Conservation (phyloP, 768 basidiomycete genomes). For the Suillus clintonianus region DNA sequence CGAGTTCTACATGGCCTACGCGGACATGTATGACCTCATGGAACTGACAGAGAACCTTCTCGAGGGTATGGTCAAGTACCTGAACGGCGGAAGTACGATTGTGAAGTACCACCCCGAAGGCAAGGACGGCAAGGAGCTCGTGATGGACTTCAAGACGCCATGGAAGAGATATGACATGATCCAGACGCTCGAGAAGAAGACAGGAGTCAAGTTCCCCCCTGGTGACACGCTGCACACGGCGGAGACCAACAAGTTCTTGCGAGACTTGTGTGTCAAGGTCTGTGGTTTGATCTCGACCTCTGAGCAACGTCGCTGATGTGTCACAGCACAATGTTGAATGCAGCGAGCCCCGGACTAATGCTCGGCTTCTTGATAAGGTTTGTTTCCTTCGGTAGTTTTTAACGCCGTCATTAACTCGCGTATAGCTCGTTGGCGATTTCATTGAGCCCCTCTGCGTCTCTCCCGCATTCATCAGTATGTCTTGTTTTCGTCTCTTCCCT, state of each 20-base stretch:
- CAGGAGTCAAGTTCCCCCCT: constrained; percentile 88
- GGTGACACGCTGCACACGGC: constrained; percentile 87
- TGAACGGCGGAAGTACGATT: constrained; percentile 80
- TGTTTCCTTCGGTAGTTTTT: background rate
- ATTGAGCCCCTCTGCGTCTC: constrained; percentile 97
- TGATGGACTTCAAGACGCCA: constrained; percentile 87
- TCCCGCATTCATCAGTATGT: constrained; percentile 88
- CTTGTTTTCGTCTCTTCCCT: background rate
- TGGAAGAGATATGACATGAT: constrained; percentile 99
- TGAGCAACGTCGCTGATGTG: background rate
- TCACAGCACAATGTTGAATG: constrained; percentile 92
- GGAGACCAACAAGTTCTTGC: constrained; percentile 86
- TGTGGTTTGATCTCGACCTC: background rate
- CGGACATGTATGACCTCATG: constrained; percentile 99
- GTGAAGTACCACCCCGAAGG: constrained; percentile 92
- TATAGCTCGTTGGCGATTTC: constrained; percentile 92
- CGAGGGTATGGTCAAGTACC: constrained; percentile 85
- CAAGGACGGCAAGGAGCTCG: constrained; percentile 74
- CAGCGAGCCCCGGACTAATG: constrained; percentile 92
- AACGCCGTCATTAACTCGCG: constrained; percentile 2
- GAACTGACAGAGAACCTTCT: constrained; percentile 91
- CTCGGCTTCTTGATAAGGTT: constrained; percentile 93
- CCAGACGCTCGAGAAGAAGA: constrained; percentile 90
- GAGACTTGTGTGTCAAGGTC: constrained; percentile 84
- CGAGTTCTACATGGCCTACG: constrained; percentile 99